These are phyloP conservation scores for Otatea glauca DNA, from an alignment of 176 grass and related monocot genomes.

Conservation along the genomic window DNA sequence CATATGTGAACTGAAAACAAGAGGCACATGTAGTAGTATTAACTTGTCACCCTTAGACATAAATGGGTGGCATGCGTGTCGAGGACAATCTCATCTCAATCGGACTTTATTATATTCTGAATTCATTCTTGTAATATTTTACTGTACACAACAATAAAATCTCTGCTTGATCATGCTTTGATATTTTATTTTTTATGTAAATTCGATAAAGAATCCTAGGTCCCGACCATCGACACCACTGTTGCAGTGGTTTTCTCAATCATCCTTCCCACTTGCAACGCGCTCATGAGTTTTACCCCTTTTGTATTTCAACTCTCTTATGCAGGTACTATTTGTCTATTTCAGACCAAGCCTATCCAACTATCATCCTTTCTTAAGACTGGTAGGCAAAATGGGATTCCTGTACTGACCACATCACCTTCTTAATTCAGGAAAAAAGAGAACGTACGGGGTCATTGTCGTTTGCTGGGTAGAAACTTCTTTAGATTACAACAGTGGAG, in stretches of 20 bases:
- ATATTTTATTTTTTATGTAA: too few relatives aligned
- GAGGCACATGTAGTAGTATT: too few relatives aligned
- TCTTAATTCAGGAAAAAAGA: not conserved
- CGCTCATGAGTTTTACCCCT: conserved; percentile 24
- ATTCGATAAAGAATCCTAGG: too few relatives aligned
- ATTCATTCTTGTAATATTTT: too few relatives aligned
- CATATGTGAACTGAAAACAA: too few relatives aligned
- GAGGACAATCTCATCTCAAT: too few relatives aligned
- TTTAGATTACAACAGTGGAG: not conserved
- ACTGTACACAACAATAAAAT: too few relatives aligned
- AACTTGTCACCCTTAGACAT: too few relatives aligned
- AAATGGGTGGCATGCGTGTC: too few relatives aligned
- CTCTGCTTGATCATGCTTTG: too few relatives aligned
- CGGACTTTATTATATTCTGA: too few relatives aligned
- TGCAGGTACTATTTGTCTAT: not conserved
- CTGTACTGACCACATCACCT: not conserved
- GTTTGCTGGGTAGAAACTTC: not conserved
- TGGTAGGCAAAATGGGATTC: not conserved
- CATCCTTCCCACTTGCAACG: conserved; percentile 19
- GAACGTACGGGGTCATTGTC: not conserved
- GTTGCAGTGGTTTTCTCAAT: conserved; percentile 35
- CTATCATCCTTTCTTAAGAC: not conserved
- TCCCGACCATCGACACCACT: not conserved
- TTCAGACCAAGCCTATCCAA: not conserved
- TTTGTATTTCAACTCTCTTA: not conserved